Percentiles rank a stretch among this genome's conserved stretches.
Evolutionary conservation across 805 yeast species (phyloP).

Genomic region (Lipomyces mesembrius): DNA sequence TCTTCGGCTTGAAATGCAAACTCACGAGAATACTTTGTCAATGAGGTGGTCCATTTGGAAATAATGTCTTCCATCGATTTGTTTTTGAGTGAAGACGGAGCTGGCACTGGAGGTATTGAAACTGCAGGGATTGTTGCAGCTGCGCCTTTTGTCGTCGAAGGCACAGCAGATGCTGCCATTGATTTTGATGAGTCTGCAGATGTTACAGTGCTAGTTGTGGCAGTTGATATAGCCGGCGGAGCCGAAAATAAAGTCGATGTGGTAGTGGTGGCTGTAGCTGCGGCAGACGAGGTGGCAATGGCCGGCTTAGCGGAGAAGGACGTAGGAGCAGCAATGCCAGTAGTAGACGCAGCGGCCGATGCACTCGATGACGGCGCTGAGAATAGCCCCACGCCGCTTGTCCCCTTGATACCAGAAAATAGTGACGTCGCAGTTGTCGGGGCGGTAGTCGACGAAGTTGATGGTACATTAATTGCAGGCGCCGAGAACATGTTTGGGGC

Average conservation of each 20-base stretch:
- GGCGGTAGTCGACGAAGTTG: constrained; percentile 9
- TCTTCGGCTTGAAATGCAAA: constrained; percentile 76
- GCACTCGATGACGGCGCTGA: background rate
- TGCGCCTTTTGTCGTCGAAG: constrained; percentile 22
- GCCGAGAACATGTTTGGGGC: background rate
- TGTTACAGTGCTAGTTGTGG: constrained; percentile 9
- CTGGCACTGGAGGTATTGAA: constrained; percentile 30
- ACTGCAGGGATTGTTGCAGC: constrained; percentile 9
- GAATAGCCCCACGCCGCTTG: background rate
- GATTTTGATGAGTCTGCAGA: constrained; percentile 23
- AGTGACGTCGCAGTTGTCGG: constrained; percentile 25
- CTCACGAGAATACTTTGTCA: constrained; percentile 70
- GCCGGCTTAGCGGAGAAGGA: background rate
- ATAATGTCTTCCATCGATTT: constrained; percentile 92
- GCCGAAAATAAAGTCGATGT: constrained; percentile 4
- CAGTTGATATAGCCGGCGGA: constrained; percentile 9
- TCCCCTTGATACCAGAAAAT: constrained; percentile 6
- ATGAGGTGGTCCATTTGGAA: constrained; percentile 88
- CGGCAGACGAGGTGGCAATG: constrained; percentile 12
- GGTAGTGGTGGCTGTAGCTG: constrained; percentile 7
- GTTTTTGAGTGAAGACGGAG: constrained; percentile 67
- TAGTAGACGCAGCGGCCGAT: background rate
- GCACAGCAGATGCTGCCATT: constrained; percentile 43
- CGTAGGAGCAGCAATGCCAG: constrained; percentile 7
- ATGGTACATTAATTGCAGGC: background rate